phyloP scores from a whole-genome alignment of 108 stramenopile species.

The Skeletonema grethae region DNA sequence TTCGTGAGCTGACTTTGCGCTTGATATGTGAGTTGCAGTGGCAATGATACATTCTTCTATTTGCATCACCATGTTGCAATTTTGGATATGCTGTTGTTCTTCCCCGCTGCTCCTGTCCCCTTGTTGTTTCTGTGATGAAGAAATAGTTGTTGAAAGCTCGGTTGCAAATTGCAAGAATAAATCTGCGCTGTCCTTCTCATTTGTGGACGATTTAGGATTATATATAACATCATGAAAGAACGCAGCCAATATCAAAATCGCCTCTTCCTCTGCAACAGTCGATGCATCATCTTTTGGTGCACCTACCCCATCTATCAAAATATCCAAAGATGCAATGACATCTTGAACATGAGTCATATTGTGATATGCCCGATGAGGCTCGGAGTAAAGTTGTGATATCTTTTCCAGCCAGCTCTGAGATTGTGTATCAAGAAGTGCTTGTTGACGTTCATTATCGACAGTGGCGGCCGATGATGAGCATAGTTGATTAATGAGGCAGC shows the following conservation, averaged over 20 bases:
- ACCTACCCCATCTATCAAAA: conserved; percentile 23
- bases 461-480: not conserved
- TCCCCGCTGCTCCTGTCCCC: not conserved
- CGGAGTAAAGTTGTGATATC: conserved; percentile 51
- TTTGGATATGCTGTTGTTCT: not conserved
- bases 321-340: conserved; percentile 58
- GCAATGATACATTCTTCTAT: conserved; percentile 51
- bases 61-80: conserved; percentile 17
- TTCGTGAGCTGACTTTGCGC: conserved; percentile 24
- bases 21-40: conserved; percentile 38
- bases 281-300: not conserved
- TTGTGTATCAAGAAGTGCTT: conserved; percentile 4
- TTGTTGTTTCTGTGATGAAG: not conserved
- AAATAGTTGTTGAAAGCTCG: conserved; percentile 13
- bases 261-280: not conserved
- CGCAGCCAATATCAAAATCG: conserved; percentile 55
- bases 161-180: conserved; percentile 67
- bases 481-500: conserved; percentile 8
- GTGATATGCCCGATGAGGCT: conserved; percentile 72
- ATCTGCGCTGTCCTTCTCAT: conserved; percentile 78
- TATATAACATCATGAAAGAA: conserved; percentile 91
- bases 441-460: conserved; percentile 1
- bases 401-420: conserved; percentile 61
- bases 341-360: conserved; percentile 77
- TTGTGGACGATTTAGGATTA: conserved; percentile 66